Evolutionary conservation across 495 filamentous ascomycete genomes (phyloP), one percentile per base, ranked within the genome.

Genomic region (Trichoderma parareesei): DNA sequence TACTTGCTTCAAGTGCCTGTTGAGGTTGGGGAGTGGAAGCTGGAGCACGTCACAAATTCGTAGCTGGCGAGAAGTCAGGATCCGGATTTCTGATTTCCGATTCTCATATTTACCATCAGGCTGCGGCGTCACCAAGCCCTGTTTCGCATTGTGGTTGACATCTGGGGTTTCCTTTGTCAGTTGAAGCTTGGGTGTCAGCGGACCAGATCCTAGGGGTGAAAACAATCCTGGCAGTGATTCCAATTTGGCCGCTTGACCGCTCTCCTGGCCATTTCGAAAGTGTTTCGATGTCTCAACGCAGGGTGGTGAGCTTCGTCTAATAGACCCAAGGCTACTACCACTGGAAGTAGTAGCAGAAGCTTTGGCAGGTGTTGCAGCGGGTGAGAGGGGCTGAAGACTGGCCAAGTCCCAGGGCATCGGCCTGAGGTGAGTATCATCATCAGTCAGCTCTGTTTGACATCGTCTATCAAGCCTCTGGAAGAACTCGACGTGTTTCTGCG

Each of bases 401-500:
- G 49, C 49, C 20, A 63, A 44, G 11, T 63, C 61, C 61, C 16
- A 46, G 11, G 61, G 61, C 38, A 63, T 43, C 2, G 61, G 61
- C 43, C 37, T 63, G n/a, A 63, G 38, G 6, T 63, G 41, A 5
- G 16, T 46, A 16, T 63, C 11, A 13, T 44, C 11, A 13, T 44
- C 42, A n/a, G 13, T 10, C 18, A 18, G 5, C 18, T 48, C 42
- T 43, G 42, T 13, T 14, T 35, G 5, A 10, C 41, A 44, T 37
- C 42, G 41, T 38, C 35, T 3, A n/a, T 63, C 61, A 48, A 63
- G 20, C 13, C 16, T 41, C 8, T n/a, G 40, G 42, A 63, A 63
- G 27, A 63, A 63, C 33, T 63, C 42, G 10, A 63, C 9, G 49
- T 63, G 61, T 18, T 49, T 63, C 18, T 63, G 35, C 27, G 61